Conservation (phyloP, 176 grass and related monocot genomes). For the Aechmea fasciata region DNA sequence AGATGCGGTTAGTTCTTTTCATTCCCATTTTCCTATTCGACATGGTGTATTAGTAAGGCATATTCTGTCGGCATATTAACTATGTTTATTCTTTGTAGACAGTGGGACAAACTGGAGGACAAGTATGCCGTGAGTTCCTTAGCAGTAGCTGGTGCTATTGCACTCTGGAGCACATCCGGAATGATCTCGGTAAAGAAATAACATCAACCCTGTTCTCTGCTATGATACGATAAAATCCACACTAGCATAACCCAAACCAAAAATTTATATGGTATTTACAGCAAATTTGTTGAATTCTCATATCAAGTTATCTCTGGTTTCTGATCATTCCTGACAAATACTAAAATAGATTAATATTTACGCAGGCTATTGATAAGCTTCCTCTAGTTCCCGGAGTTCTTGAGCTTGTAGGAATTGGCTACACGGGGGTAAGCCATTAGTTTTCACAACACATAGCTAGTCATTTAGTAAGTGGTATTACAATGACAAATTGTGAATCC, state of each 20-base stretch:
- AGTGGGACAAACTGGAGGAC: conserved; percentile 89
- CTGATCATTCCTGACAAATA: not conserved
- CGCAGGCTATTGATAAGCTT: conserved; percentile 86
- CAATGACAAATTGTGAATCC: too few relatives aligned
- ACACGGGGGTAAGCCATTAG: conserved; percentile 55
- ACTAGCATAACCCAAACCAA: not conserved
- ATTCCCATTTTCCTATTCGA: conserved; percentile 1
- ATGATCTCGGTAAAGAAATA: conserved; percentile 49
- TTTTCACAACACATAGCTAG: not conserved
- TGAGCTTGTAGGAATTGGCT: conserved; percentile 78
- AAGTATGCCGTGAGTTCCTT: conserved; percentile 72
- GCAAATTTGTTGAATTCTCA: not conserved
- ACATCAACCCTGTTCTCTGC: not conserved
- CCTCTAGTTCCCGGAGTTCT: conserved; percentile 74
- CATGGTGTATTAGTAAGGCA: not conserved
- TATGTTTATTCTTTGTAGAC: conserved; percentile 2
- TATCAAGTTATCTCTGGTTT: not conserved
- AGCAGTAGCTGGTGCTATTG: conserved; percentile 43
- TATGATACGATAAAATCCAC: not conserved
- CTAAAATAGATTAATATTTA: not conserved
- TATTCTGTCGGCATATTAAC: not conserved
- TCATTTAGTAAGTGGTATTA: not conserved
- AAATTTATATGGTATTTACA: not conserved
- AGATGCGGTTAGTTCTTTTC: conserved; percentile 45
- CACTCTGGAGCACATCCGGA: conserved; percentile 66